These are phyloP conservation scores for Rhodotorula graminis DNA, from an alignment of 768 basidiomycete genomes.

Conservation along the genomic window DNA sequence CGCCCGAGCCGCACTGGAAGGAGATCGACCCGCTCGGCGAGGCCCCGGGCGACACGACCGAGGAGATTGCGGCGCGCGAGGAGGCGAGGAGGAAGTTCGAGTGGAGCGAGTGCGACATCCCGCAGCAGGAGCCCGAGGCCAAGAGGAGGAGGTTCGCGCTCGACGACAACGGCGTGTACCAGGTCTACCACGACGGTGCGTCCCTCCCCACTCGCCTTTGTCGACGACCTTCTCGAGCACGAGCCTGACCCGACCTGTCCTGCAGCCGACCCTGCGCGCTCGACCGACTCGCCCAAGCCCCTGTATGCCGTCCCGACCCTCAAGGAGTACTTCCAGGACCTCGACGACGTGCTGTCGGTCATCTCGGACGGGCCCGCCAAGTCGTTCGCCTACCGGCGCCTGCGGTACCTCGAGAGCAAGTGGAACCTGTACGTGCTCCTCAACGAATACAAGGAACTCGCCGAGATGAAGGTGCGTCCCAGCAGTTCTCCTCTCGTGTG, in stretches of 20 bases:
- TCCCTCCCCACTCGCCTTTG: neutral
- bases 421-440: constrained; percentile 87
- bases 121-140: neutral
- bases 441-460: constrained; percentile 87
- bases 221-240: no score
- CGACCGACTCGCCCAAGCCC: constrained; percentile 51
- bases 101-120: neutral
- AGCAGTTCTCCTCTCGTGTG: no score
- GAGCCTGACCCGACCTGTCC: neutral
- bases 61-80: constrained; percentile 51
- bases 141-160: constrained; percentile 53
- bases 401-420: constrained; percentile 87
- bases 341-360: constrained; percentile 82
- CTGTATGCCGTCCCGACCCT: constrained; percentile 75
- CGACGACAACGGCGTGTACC: constrained; percentile 85
- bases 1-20: constrained; percentile 95
- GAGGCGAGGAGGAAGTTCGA: constrained; percentile 52
- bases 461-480: constrained; percentile 84
- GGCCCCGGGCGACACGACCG: constrained; percentile 18
- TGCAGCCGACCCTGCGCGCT: no score
- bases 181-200: constrained; percentile 59
- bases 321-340: constrained; percentile 90
- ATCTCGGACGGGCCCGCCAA: constrained; percentile 95
- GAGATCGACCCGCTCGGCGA: constrained; percentile 46
- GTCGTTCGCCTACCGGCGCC: constrained; percentile 83